Evolutionary conservation across 768 basidiomycete species (phyloP).

Genomic region (Asterophora lycoperdoides): DNA sequence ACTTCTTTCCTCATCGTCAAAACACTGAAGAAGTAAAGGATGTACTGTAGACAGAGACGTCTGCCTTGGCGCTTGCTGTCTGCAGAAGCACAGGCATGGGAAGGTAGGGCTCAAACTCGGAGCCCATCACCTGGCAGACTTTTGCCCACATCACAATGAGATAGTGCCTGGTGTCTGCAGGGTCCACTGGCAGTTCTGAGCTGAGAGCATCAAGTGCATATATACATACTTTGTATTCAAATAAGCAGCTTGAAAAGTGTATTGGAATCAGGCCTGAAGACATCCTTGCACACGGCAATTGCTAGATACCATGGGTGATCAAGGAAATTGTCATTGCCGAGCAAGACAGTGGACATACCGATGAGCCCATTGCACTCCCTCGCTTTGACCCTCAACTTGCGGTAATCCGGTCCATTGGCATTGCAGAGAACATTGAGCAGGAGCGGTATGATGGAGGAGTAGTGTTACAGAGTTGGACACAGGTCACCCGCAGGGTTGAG

Average conservation of each 20-base stretch:
- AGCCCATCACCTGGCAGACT: slow-evolving; percentile 78
- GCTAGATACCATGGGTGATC: slow-evolving; percentile 38
- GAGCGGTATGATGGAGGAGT: slow-evolving; percentile 76
- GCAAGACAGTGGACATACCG: slow-evolving; percentile 42
- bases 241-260: slow-evolving; percentile 71
- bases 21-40: background rate
- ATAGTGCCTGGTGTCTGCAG: slow-evolving; percentile 69
- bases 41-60: slow-evolving; percentile 69
- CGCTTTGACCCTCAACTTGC: slow-evolving; percentile 70
- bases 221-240: background rate
- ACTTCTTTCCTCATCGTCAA: background rate
- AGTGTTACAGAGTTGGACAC: slow-evolving; percentile 61
- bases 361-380: slow-evolving; percentile 91
- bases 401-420: slow-evolving; percentile 62
- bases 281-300: slow-evolving; percentile 79
- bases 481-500: slow-evolving; percentile 51
- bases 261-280: slow-evolving; percentile 72
- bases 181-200: slow-evolving; percentile 58
- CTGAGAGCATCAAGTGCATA: background rate
- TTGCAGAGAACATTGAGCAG: slow-evolving; percentile 71
- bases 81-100: slow-evolving; percentile 75
- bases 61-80: slow-evolving; percentile 76
- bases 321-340: background rate
- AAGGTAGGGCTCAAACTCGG: slow-evolving; percentile 84
- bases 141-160: slow-evolving; percentile 88